phyloP scores from a whole-genome alignment of 345 rosid species.

The Physaria fendleri region DNA sequence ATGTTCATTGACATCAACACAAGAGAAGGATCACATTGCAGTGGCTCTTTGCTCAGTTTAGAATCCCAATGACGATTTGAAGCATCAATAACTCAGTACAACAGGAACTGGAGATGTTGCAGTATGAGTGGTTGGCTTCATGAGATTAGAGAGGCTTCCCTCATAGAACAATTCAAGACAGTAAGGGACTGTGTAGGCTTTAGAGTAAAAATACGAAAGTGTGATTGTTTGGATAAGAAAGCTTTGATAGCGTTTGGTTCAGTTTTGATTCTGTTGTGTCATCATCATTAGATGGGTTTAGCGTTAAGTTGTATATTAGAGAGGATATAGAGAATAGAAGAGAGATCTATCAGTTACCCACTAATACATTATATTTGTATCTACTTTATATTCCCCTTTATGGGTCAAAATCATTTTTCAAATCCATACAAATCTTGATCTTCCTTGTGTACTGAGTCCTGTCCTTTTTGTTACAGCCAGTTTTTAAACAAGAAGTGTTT shows the following conservation, averaged over 20 bases:
- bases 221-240: slow-evolving; percentile 1
- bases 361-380: slow-evolving; percentile 14
- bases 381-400: slow-evolving; percentile 1
- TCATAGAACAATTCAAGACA: background rate
- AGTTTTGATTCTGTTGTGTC: slow-evolving; percentile 20
- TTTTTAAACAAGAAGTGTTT: background rate
- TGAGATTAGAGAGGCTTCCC: slow-evolving; percentile 5
- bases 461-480: background rate
- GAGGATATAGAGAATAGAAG: slow-evolving; percentile 19
- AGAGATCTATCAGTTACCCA: slow-evolving; percentile 16
- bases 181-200: slow-evolving; percentile 8
- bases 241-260: slow-evolving; percentile 15
- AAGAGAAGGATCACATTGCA: background rate
- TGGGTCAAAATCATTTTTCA: slow-evolving; percentile 16
- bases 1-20: background rate
- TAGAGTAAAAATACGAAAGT: slow-evolving; percentile 13
- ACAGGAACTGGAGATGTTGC: background rate
- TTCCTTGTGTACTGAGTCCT: background rate
- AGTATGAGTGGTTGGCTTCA: slow-evolving; percentile 5
- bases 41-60: slow-evolving; percentile 1
- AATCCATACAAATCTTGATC: slow-evolving; percentile 5
- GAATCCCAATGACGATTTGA: background rate
- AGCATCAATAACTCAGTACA: background rate
- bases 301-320: slow-evolving; percentile 29
- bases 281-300: slow-evolving; percentile 18